Conservation (phyloP, 306 rosid genomes). For the Hippophae tibetana region DNA sequence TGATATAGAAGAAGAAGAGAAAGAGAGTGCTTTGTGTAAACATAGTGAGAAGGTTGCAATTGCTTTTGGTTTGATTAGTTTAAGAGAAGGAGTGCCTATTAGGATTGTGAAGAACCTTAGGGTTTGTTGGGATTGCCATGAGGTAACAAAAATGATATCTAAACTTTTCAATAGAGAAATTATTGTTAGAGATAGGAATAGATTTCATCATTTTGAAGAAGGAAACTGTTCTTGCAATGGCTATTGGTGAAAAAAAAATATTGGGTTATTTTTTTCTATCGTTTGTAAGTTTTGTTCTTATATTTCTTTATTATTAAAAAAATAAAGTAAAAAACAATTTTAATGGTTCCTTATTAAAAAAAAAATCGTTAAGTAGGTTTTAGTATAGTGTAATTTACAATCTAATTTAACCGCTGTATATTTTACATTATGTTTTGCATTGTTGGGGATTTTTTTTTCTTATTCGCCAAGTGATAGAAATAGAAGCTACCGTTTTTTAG, state of each 20-base stretch:
- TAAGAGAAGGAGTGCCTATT: slow-evolving; percentile 26
- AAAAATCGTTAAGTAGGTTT: too few relatives aligned
- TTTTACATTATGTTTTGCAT: too few relatives aligned
- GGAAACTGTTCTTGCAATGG: slow-evolving; percentile 47
- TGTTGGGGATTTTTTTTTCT: too few relatives aligned
- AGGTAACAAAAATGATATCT: slow-evolving; percentile 42
- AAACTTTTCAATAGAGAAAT: slow-evolving; percentile 32
- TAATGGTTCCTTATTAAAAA: too few relatives aligned
- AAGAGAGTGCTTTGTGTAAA: slow-evolving; percentile 41
- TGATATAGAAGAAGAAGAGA: slow-evolving; percentile 57
- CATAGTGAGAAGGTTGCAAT: slow-evolving; percentile 54
- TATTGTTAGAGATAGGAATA: slow-evolving; percentile 44
- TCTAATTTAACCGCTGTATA: too few relatives aligned
- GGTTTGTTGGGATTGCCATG: slow-evolving; percentile 49
- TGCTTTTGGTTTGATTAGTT: slow-evolving; percentile 47
- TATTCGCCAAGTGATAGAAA: too few relatives aligned
- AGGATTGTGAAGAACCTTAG: slow-evolving; percentile 41
- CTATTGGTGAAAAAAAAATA: slow-evolving; percentile 32
- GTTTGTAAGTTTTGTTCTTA: too few relatives aligned
- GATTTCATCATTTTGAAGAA: slow-evolving; percentile 39
- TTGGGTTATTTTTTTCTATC: too few relatives aligned
- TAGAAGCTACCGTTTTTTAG: too few relatives aligned
- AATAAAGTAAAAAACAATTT: too few relatives aligned
- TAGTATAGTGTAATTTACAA: too few relatives aligned
- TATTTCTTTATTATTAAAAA: too few relatives aligned